Evolutionary conservation across 2,329 filamentous ascomycete species (phyloP).

Genomic region (Cladobotryum protrusum): DNA sequence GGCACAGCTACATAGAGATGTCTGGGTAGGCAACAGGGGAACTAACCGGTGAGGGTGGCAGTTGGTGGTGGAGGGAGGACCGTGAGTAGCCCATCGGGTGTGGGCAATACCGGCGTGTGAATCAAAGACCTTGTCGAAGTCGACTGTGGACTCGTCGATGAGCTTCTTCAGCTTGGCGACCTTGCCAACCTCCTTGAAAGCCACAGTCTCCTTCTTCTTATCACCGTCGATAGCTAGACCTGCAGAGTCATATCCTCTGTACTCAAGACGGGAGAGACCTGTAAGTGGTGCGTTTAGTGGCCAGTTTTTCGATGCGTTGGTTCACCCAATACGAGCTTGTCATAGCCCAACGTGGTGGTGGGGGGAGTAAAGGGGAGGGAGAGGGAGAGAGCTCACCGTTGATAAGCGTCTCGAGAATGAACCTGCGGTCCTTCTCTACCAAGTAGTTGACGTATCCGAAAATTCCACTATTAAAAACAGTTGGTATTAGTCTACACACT

Average conservation of each 20-base stretch:
- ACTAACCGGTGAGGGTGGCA: constrained; percentile 95
- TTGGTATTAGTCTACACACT: constrained; percentile 21
- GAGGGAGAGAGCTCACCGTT: constrained; percentile 61
- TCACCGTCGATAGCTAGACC: constrained; percentile 94
- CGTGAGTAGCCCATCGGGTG: constrained; percentile 98
- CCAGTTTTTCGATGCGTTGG: constrained; percentile 17
- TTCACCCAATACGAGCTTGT: neutral
- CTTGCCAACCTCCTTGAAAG: constrained; percentile 99
- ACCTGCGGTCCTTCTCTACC: constrained; percentile 97
- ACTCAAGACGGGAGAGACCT: constrained; percentile 94
- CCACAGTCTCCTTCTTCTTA: constrained; percentile 96
- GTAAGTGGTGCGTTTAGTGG: constrained; percentile 18
- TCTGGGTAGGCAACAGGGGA: neutral
- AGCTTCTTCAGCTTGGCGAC: constrained; percentile 93
- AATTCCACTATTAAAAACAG: constrained; percentile 62
- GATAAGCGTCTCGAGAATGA: constrained; percentile 90
- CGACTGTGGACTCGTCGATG: constrained; percentile 75
- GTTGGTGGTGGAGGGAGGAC: constrained; percentile 85
- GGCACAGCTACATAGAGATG: neutral
- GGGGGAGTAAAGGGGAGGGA: neutral
- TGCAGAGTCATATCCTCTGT: constrained; percentile 97
- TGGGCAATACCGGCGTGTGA: constrained; percentile 98
- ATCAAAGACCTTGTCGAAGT: constrained; percentile 90
- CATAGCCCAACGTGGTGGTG: neutral
- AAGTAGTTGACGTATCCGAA: constrained; percentile 99